A percentile compares a stretch with the other conserved stretches of the same genome.
Evolutionary conservation across 176 grass and related monocot genomes (phyloP).

Genomic region (Raddia distichophylla): DNA sequence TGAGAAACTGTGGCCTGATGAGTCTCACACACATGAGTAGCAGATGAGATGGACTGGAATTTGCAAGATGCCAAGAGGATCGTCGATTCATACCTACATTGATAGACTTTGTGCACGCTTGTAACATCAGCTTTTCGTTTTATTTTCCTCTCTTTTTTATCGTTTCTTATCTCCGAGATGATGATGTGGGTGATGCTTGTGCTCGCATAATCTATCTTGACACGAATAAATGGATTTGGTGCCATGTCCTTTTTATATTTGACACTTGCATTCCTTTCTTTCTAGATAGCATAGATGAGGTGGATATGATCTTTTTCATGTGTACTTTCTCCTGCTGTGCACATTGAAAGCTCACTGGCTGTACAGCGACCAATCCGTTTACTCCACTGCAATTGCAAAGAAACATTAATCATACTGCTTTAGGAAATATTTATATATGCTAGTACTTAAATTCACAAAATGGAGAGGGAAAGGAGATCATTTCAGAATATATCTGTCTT

Average conservation of each 20-base stretch:
- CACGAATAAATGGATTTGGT: constrained; percentile 38
- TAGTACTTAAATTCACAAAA: not conserved
- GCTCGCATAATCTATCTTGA: constrained; percentile 38
- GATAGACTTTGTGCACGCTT: constrained; percentile 25
- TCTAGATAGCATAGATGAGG: not conserved
- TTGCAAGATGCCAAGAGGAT: constrained; percentile 26
- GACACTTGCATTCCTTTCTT: constrained; percentile 35
- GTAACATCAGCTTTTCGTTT: constrained; percentile 33
- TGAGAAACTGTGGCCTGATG: not conserved
- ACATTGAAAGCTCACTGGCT: constrained; percentile 41
- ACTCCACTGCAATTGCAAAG: constrained; percentile 7
- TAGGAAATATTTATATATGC: not conserved
- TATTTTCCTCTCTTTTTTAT: not conserved
- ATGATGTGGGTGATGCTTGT: constrained; percentile 32
- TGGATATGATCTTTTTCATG: not conserved
- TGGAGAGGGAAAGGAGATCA: not conserved
- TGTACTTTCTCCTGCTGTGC: constrained; percentile 33
- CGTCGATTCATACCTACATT: constrained; percentile 31
- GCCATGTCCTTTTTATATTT: constrained; percentile 30
- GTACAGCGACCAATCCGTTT: not conserved
- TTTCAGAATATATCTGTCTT: too few species aligned
- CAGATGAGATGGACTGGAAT: constrained; percentile 34
- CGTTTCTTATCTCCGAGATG: constrained; percentile 34
- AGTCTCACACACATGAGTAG: constrained; percentile 13
- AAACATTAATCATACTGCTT: not conserved